Base-by-base conservation (phyloP, 129 eudicot genomes). In the Flaveria trinervia region DNA sequence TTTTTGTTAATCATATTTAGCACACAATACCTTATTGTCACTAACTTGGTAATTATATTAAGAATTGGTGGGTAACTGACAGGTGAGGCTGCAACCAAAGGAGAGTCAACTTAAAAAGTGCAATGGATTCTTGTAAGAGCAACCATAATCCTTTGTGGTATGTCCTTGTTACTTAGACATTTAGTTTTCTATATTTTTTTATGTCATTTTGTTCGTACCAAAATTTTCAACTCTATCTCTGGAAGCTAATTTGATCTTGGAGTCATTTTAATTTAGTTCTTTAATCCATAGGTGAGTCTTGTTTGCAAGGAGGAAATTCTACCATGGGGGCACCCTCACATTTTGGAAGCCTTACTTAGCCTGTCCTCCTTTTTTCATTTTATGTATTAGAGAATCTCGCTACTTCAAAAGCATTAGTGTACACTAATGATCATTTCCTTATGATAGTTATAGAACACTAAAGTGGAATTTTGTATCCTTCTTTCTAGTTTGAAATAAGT, bases 61-160 rank as follows among this genome's bases (percentile, higher is more conserved):
- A 84, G 79, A 82, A 88, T 84, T 86, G 89, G 88, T 92, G 91
- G 96, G 89, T 83, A 83, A 88, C 85, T 93, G 95, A 82, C 98
- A 90, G 96, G 93, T 90, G 78, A 89, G 92, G 92, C 85, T 83
- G 87, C 84, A 61, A 91, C 70, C 52, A 89, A 82, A 85, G 71
- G 71, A 66, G 26, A 66, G 71, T 45, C 71, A 41, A 82, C 87
- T 78, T 89, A 76, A 76, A 60, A 83, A 61, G 68, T 78, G 81
- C 87, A 77, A 83, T 68, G 83, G 83, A 69, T 83, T 83, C 81
- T 86, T 83, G 83, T 81, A 79, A 67, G 87, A 77, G 89, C 84
- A 76, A 87, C 85, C 85, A 79, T 85, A 80, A 33, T 81, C 81
- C 66, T 79, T 62, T 51, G 74, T 88, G 96, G 96, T 88, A 90